Base-by-base conservation (phyloP, 371 early-diverging fungal genomes). In the Mucor piriformis region DNA sequence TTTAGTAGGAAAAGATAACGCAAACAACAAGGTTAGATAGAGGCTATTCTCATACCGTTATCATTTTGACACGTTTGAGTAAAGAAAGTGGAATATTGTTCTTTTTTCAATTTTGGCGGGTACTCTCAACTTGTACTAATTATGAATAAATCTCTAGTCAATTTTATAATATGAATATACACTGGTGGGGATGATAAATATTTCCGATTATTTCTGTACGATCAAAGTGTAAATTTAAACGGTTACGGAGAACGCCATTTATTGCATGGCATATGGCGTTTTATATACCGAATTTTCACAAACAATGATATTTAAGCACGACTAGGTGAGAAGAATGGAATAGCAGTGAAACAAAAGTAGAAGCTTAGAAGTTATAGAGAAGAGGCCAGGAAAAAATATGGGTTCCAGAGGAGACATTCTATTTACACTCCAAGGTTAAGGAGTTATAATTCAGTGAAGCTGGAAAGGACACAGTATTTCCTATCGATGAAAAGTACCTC, bases 391-490 rank as follows among this genome's bases (percentile, higher is more conserved):
- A 29, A 61, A 47, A 54, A 49, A 35, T 32, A 61, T 54, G 54
- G 40, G 61, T 49, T 35, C 60, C 35, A 52, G 44, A 59, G 24
- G 50, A 44, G 60, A 53, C 27, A 48, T 48, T 48, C n/a, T 46
- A 46, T 43, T 56, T 56, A 43, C 42, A 59, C 43, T 46, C 44
- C 37, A 51, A 52, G 37, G 35, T 43, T 21, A 52, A 52, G 24
- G 60, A 59, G 46, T 44, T 59, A 51, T 52, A 18, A 51, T 59
- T 33, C 50, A 46, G 47, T 46, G 46, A 59, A 59, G 60, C n/a
- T 21, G 51, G 25, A 59, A 59, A 59, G 51, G 53, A 59, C 52
- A 44, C 40, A 46, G 53, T 59, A 46, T 42, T 52, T 59, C 47
- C 51, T 51, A 44, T 59, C n/a, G 60, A 59, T 51, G 60, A 52